Evolutionary conservation across 768 basidiomycete species (phyloP).

Genomic region (Daedalea quercina): DNA sequence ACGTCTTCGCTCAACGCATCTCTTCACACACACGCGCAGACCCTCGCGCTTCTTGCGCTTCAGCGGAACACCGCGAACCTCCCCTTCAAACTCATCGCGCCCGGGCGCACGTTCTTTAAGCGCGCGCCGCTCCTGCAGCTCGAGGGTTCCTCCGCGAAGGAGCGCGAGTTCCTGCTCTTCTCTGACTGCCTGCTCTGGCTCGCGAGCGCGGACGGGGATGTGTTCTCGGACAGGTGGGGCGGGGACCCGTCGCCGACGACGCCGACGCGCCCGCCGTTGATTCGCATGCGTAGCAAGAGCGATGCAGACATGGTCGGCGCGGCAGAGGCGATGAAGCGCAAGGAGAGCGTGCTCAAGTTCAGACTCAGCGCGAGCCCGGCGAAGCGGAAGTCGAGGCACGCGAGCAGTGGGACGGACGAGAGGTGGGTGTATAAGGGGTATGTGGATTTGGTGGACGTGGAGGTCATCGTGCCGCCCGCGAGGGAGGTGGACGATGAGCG

Average conservation of each 20-base stretch:
- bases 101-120: constrained; percentile 75
- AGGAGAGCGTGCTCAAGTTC: constrained; percentile 14
- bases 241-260: constrained; percentile 2
- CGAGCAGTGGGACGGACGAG: constrained; percentile 44
- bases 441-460: constrained; percentile 64
- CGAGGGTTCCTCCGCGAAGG: constrained; percentile 44
- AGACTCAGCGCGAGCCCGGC: constrained; percentile 19
- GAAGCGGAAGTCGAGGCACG: constrained; percentile 22
- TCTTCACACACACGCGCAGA: constrained; percentile 71
- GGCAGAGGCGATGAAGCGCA: constrained; percentile 8
- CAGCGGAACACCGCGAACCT: constrained; percentile 74
- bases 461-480: constrained; percentile 53
- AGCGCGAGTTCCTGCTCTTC: constrained; percentile 74
- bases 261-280: constrained; percentile 25
- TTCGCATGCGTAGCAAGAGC: constrained; percentile 49
- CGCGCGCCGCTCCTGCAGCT: constrained; percentile 56
- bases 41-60: constrained; percentile 66
- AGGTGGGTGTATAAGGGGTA: constrained; percentile 70
- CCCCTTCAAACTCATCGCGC: constrained; percentile 70
- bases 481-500: constrained; percentile 45
- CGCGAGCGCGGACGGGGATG: constrained; percentile 38
- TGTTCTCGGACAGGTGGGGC: constrained; percentile 19
- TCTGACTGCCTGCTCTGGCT: constrained; percentile 81
- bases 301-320: constrained; percentile 44
- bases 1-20: constrained; percentile 74